Evolutionary conservation across 2,329 filamentous ascomycete species (phyloP), one percentile per base, ranked within the genome.

Genomic region (Aspergillus calidoustus): DNA sequence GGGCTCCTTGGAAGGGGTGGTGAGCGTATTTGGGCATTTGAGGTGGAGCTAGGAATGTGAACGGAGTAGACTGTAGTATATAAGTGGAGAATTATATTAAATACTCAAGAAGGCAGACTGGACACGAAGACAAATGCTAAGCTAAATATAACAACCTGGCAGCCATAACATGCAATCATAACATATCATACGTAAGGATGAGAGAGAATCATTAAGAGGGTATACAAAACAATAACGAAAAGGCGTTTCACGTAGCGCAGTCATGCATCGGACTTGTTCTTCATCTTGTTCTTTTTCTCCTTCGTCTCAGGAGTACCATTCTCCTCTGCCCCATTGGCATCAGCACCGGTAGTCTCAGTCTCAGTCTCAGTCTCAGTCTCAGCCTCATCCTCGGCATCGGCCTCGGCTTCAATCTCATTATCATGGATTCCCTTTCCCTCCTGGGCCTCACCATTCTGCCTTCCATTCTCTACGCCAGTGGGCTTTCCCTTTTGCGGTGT

Each of bases 1-100:
- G 69, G 69, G 64, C 68, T n/a, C 69, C 69, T 4, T 71, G 69
- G 69, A 71, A 71, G 61, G 67, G 69, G 7, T 71, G 69, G 68
- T 71, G 30, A 56, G 43, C 38, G 30, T 19, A 19, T 19, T 19
- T 1, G 19, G 19, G 19, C 19, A 19, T 19, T 19, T 19, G 19
- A 19, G 19, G 19, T 19, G 19, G 19, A 19, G 19, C 19, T 19
- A 19, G 2, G 19, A 19, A 19, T 19, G 19, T 19, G 19, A 19
- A 19, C 19, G 19, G 19, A 19, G 19, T 19, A 19, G 2, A 19
- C 19, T 19, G 19, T 19, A 19, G 19, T 19, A 19, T 19, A 19
- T 28, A 4, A 28, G 25, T 28, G 25, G 25, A 28, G 25, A 28
- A 28, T 28, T 28, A 28, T 28, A 28, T 7, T 41, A 11, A 9